A percentile compares a stretch with the other conserved stretches of the same genome.
Evolutionary conservation across 2,329 filamentous ascomycete species (phyloP).

Genomic region (Diplodia seriata): DNA sequence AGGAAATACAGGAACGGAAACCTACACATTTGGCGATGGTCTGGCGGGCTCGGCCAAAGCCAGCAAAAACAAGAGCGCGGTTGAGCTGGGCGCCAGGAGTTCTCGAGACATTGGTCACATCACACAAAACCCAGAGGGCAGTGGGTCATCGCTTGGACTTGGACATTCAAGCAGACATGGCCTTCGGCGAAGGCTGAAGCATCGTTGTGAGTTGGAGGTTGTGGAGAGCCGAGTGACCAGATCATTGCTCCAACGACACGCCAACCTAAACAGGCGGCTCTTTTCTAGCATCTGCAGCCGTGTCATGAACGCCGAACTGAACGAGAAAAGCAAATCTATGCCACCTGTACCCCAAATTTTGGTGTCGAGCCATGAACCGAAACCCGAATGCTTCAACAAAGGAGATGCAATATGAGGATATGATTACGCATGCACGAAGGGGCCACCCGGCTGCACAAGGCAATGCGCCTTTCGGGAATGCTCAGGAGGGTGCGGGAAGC

Average conservation of each 20-base stretch:
- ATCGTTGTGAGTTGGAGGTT: constrained; percentile 20
- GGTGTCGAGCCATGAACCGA: constrained; percentile 30
- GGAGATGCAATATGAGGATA: constrained; percentile 30
- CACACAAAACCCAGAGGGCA: constrained; percentile 24
- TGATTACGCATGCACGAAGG: constrained; percentile 25
- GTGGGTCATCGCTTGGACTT: constrained; percentile 30
- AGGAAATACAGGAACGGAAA: constrained; percentile 16
- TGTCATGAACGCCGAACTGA: constrained; percentile 31
- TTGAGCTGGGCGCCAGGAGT: neutral
- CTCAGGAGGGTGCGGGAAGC: constrained; percentile 11
- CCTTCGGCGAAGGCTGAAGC: constrained; percentile 15
- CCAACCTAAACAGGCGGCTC: constrained; percentile 30
- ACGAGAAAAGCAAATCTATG: constrained; percentile 30
- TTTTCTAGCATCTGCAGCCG: constrained; percentile 33
- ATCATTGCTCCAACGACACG: constrained; percentile 29
- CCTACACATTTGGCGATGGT: constrained; percentile 1
- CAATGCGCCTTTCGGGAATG: constrained; percentile 1
- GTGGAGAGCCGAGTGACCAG: constrained; percentile 30
- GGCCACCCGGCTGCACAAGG: constrained; percentile 6
- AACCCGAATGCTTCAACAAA: constrained; percentile 31
- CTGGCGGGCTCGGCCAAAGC: neutral
- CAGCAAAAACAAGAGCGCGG: neutral
- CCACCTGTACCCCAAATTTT: constrained; percentile 32
- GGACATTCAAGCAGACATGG: constrained; percentile 20
- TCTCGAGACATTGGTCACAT: constrained; percentile 21